Evolutionary conservation across 257 asterid genomes (phyloP), one percentile per base, ranked within the genome.

Genomic region (Lantana camara): DNA sequence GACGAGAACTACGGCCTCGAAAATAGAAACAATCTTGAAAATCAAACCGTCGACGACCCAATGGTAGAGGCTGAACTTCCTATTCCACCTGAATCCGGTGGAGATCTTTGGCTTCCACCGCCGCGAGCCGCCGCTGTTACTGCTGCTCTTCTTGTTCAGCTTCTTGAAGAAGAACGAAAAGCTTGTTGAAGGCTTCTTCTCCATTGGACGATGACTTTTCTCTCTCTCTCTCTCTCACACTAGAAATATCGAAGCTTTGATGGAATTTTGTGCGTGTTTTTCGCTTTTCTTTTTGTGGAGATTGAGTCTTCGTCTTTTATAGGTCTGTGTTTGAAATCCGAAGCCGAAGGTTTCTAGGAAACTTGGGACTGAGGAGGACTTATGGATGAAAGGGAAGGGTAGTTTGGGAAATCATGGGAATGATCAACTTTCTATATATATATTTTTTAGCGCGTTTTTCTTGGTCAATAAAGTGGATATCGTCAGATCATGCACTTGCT

Each of bases 31-130:
- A 57, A 88, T 75, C 72, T 75, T 88, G 82, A 88, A 91, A 37
- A 88, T 49, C 37, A 88, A 21, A 4, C 59, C 70, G 50, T 88
- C 95, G 19, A 84, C 76, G 19, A 88, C 63, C 97, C 95, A 88
- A 12, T 20, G 29, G 20, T 60, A 75, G 30, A 88, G 66, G 57
- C 70, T 84, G 76, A 80, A 78, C 75, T 68, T 56, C 70, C 64
- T 71, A 60, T 78, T 87, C 95, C 98, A 80, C 76, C 89, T 75
- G n/a, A 77, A 56, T 9, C 95, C 92, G 59, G 85, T 44, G 50
- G 85, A 72, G 40, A 57, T 77, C 78, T 63, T 82, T 69, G 67
- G 62, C 44, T 73, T 90, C 85, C 82, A 70, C 67, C 79, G 80
- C 82, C 85, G 45, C 1, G 75, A 29, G 2, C 80, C 72, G 42